Base-by-base conservation (phyloP, 2,329 filamentous ascomycete genomes). In the Calycina herbarum region DNA sequence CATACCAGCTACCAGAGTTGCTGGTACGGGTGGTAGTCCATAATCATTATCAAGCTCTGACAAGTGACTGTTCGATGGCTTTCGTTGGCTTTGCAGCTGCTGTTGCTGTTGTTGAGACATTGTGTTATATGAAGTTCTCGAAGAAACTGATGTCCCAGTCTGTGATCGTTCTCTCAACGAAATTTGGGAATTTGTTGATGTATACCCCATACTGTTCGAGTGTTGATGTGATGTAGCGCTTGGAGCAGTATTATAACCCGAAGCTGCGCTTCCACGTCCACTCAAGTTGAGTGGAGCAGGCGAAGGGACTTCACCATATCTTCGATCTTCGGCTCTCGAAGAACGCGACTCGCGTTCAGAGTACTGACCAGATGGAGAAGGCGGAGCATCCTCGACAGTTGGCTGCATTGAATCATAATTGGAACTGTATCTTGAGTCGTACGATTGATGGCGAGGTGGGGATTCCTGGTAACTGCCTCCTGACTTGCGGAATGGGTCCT, bases 1-100 rank as follows among this genome's bases (percentile, higher is more conserved):
- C 31, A 87, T 79, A 3, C 86, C 86, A n/a, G 86, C 84, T 7
- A 89, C 82, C 27, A 89, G 77, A 3, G 86, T 85, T 1, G 85
- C 75, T 4, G 87, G 87, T 1, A 88, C 78, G 3, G 80, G 73
- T 1, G 83, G 81, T 24, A 83, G 68, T 3, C 74, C 77, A 72
- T 84, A 83, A 51, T 62, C 62, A 24, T 57, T 68, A 35, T 29
- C 64, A 57, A 66, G 63, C 4, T 63, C 54, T 13, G 54, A 45
- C 67, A 64, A 71, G 65, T 63, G 57, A 33, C 27, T 60, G 11
- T 72, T 63, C 0, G 71, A 74, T 5, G 69, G 67, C 20, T 69
- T 71, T 63, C 71, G 61, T 57, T 66, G 67, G 6, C 45, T 64
- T 29, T 65, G 66, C 15, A 72, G 70, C 35, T 69, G 64, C 31